Conservation (phyloP, 1,284 basidiomycete genomes). For the Limonomyces culmigenus region DNA sequence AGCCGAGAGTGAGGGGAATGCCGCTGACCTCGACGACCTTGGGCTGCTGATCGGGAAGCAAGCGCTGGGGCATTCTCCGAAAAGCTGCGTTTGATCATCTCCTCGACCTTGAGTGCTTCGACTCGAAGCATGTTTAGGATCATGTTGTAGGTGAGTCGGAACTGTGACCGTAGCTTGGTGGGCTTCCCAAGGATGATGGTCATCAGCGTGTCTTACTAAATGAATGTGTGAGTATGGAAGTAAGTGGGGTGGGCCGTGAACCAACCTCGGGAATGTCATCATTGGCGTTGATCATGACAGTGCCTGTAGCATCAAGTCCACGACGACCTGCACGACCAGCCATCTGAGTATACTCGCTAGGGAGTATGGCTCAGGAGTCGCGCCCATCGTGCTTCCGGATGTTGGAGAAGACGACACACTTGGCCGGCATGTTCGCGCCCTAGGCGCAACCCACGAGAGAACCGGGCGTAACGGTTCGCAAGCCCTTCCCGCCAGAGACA, state of each 20-base stretch:
- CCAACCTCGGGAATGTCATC: slow-evolving; percentile 79
- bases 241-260: too few species aligned
- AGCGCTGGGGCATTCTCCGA: slow-evolving; percentile 93
- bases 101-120: slow-evolving; percentile 91
- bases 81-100: slow-evolving; percentile 99
- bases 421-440: slow-evolving; percentile 99
- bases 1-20: too few species aligned
- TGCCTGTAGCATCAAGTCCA: slow-evolving; percentile 90
- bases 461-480: slow-evolving; percentile 45
- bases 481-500: slow-evolving; percentile 21
- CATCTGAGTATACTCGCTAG: slow-evolving; percentile 98
- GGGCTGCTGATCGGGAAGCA: slow-evolving; percentile 88
- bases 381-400: slow-evolving; percentile 94
- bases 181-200: slow-evolving; percentile 92
- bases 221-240: neutral
- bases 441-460: slow-evolving; percentile 51
- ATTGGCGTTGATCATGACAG: slow-evolving; percentile 81
- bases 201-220: slow-evolving; percentile 54
- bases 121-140: slow-evolving; percentile 94
- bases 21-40: slow-evolving; percentile 65
- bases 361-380: slow-evolving; percentile 77
- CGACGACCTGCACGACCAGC: slow-evolving; percentile 94
- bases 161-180: slow-evolving; percentile 89
- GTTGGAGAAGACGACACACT: slow-evolving; percentile 90
- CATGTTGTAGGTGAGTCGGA: slow-evolving; percentile 98